These are phyloP conservation scores for Davidsoniella neocaledoniae DNA, from an alignment of 2,329 filamentous ascomycete genomes.

Conservation along the genomic window DNA sequence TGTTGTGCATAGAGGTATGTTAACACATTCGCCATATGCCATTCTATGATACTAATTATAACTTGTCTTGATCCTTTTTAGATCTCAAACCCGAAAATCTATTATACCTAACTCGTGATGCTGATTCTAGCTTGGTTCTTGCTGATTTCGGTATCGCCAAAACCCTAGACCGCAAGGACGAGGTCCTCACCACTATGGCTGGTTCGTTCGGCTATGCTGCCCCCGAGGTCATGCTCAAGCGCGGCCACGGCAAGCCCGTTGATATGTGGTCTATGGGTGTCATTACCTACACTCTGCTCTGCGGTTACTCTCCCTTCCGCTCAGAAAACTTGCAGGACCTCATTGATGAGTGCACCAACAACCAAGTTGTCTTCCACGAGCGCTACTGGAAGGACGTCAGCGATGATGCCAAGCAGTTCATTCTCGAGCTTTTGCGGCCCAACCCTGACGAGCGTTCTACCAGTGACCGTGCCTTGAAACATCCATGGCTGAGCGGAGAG, in stretches of 20 bases:
- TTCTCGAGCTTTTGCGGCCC: slow-evolving; percentile 62
- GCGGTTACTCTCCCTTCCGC: slow-evolving; percentile 94
- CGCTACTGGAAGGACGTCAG: slow-evolving; percentile 98
- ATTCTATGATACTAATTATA: background rate
- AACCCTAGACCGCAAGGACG: slow-evolving; percentile 79
- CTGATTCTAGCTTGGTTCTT: slow-evolving; percentile 72
- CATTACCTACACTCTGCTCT: slow-evolving; percentile 95
- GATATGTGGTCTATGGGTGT: slow-evolving; percentile 99
- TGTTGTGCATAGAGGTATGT: slow-evolving; percentile 78
- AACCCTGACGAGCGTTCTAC: slow-evolving; percentile 60
- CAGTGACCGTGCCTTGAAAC: slow-evolving; percentile 62
- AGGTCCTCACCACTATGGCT: slow-evolving; percentile 94
- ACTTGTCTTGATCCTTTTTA: slow-evolving; percentile 42
- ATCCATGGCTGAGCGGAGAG: slow-evolving; percentile 81
- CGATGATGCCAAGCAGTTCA: slow-evolving; percentile 88
- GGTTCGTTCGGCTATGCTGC: slow-evolving; percentile 96
- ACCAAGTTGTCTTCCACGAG: slow-evolving; percentile 83
- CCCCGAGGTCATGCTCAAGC: slow-evolving; percentile 95
- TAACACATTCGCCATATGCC: slow-evolving; percentile 10
- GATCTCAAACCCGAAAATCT: slow-evolving; percentile 98
- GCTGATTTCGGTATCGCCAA: slow-evolving; percentile 98
- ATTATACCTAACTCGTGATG: slow-evolving; percentile 67
- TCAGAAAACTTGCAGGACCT: slow-evolving; percentile 85
- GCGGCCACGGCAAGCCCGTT: slow-evolving; percentile 92
- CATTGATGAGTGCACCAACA: slow-evolving; percentile 81